A percentile compares a stretch with the other conserved stretches of the same genome.
phyloP scores from a whole-genome alignment of 179 eudicot genomes.

The Heliamphora pulchella region DNA sequence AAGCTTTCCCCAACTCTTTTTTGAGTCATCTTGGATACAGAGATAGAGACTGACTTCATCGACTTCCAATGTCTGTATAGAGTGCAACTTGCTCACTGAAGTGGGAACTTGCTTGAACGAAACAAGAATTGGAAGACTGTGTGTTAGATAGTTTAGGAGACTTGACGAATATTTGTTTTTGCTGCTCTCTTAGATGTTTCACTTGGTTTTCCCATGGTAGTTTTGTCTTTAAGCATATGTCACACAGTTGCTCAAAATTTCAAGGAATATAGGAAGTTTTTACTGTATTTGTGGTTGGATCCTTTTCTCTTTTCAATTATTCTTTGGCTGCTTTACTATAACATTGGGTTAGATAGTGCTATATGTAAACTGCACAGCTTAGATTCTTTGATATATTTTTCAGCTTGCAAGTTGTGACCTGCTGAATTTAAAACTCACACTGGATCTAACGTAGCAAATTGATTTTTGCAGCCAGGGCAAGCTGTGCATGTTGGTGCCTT shows the following conservation, averaged over 20 bases:
- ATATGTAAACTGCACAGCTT: background rate
- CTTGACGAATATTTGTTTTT: background rate
- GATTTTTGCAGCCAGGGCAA: slow-evolving; percentile 64
- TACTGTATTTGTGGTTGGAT: background rate
- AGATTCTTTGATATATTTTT: background rate
- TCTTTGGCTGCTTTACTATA: background rate
- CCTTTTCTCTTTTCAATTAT: background rate
- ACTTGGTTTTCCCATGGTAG: slow-evolving; percentile 4
- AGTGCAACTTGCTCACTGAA: too few species aligned
- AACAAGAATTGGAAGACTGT: background rate
- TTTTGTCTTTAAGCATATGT: background rate
- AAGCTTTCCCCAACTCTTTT: too few species aligned
- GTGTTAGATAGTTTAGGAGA: background rate
- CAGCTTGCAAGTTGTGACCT: background rate
- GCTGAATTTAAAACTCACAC: background rate
- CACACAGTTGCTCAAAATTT: background rate
- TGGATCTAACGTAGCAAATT: slow-evolving; percentile 16
- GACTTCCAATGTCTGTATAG: too few species aligned
- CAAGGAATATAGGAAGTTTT: background rate
- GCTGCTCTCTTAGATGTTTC: slow-evolving; percentile 1
- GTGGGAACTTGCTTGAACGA: background rate
- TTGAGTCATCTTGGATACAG: too few species aligned
- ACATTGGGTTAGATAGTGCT: background rate
- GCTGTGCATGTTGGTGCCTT: slow-evolving; percentile 78
- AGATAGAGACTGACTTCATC: too few species aligned